These are phyloP conservation scores for Ilyonectria mors-panacis DNA, from an alignment of 2,329 filamentous ascomycete species.

Conservation along the genomic window DNA sequence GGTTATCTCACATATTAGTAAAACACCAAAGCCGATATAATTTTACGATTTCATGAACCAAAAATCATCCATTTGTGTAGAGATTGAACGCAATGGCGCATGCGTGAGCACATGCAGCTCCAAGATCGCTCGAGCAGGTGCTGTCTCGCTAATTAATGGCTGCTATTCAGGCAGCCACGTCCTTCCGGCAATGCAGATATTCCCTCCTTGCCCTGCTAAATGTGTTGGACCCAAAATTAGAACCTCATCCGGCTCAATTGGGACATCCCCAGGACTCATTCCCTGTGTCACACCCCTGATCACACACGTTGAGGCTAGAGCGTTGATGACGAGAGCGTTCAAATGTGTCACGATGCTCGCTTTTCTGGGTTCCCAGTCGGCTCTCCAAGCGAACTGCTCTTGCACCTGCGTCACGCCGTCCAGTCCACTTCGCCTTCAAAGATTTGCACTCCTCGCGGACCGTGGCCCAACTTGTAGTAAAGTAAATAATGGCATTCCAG, in stretches of 20 bases:
- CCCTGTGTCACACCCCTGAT: conserved; percentile 2
- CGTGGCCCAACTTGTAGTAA: conserved; percentile 71
- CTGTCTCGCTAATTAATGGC: not conserved
- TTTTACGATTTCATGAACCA: conserved; percentile 12
- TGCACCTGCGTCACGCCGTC: conserved; percentile 21
- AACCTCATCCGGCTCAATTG: not conserved
- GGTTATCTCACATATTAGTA: not conserved
- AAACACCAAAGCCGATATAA: not conserved
- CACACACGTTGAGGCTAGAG: not conserved
- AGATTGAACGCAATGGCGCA: conserved; percentile 8
- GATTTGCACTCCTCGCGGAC: conserved; percentile 47
- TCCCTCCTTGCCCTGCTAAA: not conserved
- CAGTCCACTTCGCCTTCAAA: conserved; percentile 31
- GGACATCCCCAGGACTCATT: conserved; percentile 24
- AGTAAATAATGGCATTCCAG: conserved; percentile 85
- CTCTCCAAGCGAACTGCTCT: conserved; percentile 47
- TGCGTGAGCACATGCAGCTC: not conserved
- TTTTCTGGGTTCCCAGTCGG: conserved; percentile 40
- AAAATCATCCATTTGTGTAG: not conserved
- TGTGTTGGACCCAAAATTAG: not conserved
- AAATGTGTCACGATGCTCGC: conserved; percentile 41
- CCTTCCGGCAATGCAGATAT: not conserved
- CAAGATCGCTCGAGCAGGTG: not conserved
- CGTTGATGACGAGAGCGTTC: conserved; percentile 35
- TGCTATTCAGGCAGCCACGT: not conserved